Base-by-base conservation (phyloP, 805 yeast genomes). In the Metschnikowia dekortorum region DNA sequence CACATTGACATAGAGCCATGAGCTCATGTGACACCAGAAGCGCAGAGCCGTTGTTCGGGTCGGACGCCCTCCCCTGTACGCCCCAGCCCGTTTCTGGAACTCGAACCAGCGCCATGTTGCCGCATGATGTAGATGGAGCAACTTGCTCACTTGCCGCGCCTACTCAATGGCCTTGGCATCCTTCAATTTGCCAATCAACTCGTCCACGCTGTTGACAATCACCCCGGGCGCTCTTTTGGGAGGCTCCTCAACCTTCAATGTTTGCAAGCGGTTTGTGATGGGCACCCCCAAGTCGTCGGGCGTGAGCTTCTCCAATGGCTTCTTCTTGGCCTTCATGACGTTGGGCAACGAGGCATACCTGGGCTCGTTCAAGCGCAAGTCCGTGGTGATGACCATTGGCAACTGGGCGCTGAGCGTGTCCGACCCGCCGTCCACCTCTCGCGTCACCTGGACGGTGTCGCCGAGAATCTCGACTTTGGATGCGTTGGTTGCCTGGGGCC, bases 401-500 rank as follows among this genome's bases (percentile, higher is more conserved):
- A 91, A 76, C 52, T 80, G 73, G 32, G 96, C 88, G 46, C 79
- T 76, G 51, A 94, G 75, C 11, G 88, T 83, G 66, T 89, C 96
- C 46, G 87, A 83, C 62, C 99, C 99, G 48, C 97, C 97, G 66
- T 94, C 99, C 44, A 92, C 82, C 73, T 94, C 99, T 64, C 97
- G 80, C 41, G 92, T 87, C 29, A 94, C 95, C 32, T 80, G 78
- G 18, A 86, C 80, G 46, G 74, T 73, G 46, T 78, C 82, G 16
- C 76, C 79, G 37, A 73, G 68, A 18, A 89, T 66, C 39, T 78
- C 85, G 35, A 92, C 92, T 66, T 88, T 86, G 43, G 94, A 85
- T 6, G 97, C 97, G 64, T 89, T 88, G 33, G 97, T 92, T 33
- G 96, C 97, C 63, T 91, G 97, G 16, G 97, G 95, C 98, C 98